Conservation (phyloP, 352 stramenopile genomes). For the Phytophthora ohioensis region DNA sequence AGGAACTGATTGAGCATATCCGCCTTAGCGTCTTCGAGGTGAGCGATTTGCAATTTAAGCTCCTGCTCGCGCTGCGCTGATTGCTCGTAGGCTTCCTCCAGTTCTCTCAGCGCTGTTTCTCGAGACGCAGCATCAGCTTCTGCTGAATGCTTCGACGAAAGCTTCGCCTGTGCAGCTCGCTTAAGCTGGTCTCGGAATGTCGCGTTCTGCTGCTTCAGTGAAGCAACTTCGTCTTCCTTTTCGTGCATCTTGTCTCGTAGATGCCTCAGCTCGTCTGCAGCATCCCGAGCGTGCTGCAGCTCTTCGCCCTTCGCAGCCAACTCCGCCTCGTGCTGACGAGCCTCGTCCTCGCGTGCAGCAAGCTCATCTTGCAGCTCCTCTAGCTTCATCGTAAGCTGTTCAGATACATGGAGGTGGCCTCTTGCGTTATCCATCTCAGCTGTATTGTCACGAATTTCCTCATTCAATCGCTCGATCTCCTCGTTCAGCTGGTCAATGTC, state of each 20-base stretch:
- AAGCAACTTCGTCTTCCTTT: constrained; percentile 43
- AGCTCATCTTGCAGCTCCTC: constrained; percentile 50
- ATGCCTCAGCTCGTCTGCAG: constrained; percentile 33
- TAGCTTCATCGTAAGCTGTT: constrained; percentile 59
- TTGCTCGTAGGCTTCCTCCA: constrained; percentile 46
- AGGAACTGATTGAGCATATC: constrained; percentile 44
- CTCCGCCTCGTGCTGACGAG: constrained; percentile 43
- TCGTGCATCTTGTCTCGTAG: constrained; percentile 29
- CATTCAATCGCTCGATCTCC: constrained; percentile 42
- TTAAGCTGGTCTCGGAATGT: constrained; percentile 45
- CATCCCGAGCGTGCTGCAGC: constrained; percentile 26
- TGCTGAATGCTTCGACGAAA: constrained; percentile 28
- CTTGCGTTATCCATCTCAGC: constrained; percentile 52
- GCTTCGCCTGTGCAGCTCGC: constrained; percentile 29
- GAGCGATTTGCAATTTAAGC: constrained; percentile 44
- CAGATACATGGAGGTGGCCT: constrained; percentile 48
- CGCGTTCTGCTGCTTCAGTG: constrained; percentile 36
- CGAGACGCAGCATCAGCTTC: constrained; percentile 25
- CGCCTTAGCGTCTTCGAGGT: constrained; percentile 50
- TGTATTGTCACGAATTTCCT: constrained; percentile 52
- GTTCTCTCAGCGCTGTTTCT: constrained; percentile 24
- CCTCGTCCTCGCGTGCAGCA: constrained; percentile 36
- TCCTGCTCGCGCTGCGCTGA: constrained; percentile 42
- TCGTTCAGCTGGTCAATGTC: constrained; percentile 41
- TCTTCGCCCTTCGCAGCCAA: constrained; percentile 42